phyloP scores from a whole-genome alignment of 2,329 filamentous ascomycete genomes.

The Monosporascus sp. region DNA sequence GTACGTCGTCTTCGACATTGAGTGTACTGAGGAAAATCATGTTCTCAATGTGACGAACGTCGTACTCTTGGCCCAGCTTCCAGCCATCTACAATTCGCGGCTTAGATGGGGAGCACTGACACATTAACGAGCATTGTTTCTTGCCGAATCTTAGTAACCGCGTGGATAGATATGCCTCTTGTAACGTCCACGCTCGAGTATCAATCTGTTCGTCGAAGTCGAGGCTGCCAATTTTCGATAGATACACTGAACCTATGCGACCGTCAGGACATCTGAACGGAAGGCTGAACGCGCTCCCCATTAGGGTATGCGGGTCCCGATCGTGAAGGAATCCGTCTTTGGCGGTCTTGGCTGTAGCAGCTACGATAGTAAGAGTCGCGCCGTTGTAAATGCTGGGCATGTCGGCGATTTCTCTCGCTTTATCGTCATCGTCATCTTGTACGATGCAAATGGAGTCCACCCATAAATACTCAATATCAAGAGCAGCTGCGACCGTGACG shows the following conservation, averaged over 20 bases:
- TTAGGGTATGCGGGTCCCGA: not conserved
- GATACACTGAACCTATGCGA: not conserved
- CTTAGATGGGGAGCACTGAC: not conserved
- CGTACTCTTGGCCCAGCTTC: not conserved
- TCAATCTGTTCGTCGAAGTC: not conserved
- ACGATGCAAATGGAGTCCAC: not conserved
- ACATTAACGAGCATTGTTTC: not conserved
- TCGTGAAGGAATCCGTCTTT: not conserved
- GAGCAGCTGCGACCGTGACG: not conserved
- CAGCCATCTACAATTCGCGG: not conserved
- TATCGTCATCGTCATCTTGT: not conserved
- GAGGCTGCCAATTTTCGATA: not conserved
- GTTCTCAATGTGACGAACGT: not conserved
- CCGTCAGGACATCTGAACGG: not conserved
- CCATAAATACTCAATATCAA: not conserved
- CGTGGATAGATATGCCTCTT: not conserved
- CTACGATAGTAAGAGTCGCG: not conserved
- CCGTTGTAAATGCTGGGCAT: not conserved
- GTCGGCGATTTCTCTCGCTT: not conserved
- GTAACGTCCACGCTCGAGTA: not conserved
- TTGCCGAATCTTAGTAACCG: not conserved
- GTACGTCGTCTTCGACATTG: not conserved
- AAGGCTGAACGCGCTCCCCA: not conserved
- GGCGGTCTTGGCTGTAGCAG: not conserved
- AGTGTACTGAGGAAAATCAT: not conserved